These are phyloP conservation scores for Cutaneotrichosporon curvatum DNA, from an alignment of 1,284 basidiomycete species.

Conservation along the genomic window DNA sequence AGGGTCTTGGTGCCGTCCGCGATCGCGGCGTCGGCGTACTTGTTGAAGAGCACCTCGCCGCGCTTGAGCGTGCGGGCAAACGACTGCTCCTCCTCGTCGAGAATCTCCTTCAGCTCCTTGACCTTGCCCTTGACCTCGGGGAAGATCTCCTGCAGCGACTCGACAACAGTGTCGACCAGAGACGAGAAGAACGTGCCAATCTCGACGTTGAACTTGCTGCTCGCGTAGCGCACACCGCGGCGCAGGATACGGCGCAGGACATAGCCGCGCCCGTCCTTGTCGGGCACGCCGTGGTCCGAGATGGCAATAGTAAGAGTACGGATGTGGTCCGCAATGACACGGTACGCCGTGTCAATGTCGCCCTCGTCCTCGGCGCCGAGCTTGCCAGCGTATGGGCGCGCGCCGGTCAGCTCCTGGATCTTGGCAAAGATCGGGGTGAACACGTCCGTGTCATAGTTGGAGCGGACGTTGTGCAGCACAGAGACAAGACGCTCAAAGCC, in stretches of 20 bases:
- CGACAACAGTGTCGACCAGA: conserved; percentile 79
- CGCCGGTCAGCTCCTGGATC: conserved; percentile 84
- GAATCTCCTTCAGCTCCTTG: conserved; percentile 84
- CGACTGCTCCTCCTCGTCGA: conserved; percentile 95
- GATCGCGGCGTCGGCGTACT: conserved; percentile 68
- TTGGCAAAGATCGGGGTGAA: conserved; percentile 83
- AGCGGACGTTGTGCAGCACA: conserved; percentile 78
- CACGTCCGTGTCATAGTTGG: conserved; percentile 97
- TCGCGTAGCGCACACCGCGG: conserved; percentile 85
- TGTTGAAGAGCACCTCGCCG: conserved; percentile 92
- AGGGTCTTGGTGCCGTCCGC: conserved; percentile 62
- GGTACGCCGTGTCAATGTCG: conserved; percentile 95
- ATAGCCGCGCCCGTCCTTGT: conserved; percentile 93
- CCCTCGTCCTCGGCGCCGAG: conserved; percentile 89
- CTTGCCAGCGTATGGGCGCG: conserved; percentile 77
- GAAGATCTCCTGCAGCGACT: conserved; percentile 83
- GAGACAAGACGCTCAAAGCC: conserved; percentile 97
- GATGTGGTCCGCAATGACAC: conserved; percentile 94
- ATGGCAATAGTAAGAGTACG: conserved; percentile 92
- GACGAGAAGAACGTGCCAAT: conserved; percentile 96
- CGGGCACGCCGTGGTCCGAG: conserved; percentile 91
- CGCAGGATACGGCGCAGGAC: conserved; percentile 87
- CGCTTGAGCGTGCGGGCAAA: conserved; percentile 94
- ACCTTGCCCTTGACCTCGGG: conserved; percentile 84
- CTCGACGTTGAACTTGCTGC: conserved; percentile 88